phyloP scores from a whole-genome alignment of 768 basidiomycete genomes.

The Daedaleopsis sinensis region DNA sequence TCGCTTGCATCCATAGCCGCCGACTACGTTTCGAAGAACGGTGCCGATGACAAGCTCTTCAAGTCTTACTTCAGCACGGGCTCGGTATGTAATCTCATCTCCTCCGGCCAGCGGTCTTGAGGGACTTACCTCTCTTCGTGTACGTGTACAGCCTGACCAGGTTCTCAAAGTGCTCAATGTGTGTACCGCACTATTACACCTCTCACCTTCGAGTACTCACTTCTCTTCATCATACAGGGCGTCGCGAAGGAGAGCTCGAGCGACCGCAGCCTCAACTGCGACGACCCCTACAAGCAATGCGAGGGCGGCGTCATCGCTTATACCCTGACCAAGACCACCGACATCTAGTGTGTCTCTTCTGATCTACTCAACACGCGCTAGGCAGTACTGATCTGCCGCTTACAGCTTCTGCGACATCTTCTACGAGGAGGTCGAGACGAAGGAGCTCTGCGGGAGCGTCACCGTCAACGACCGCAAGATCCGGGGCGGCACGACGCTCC shows the following conservation, averaged over 20 bases:
- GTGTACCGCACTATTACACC: not conserved
- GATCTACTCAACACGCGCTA: not conserved
- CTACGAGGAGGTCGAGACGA: constrained; percentile 46
- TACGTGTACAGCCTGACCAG: constrained; percentile 28
- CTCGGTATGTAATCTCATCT: constrained; percentile 6
- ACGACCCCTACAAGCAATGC: constrained; percentile 39
- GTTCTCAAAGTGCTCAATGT: constrained; percentile 36
- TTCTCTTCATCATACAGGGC: constrained; percentile 20
- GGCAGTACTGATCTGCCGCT: not conserved
- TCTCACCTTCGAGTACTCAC: not conserved
- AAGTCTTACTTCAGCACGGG: constrained; percentile 40
- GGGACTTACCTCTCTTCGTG: not conserved
- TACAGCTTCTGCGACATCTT: constrained; percentile 45
- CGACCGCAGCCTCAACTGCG: constrained; percentile 46
- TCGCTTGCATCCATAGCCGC: constrained; percentile 36
- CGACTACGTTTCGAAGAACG: constrained; percentile 40
- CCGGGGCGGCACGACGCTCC: constrained; percentile 50
- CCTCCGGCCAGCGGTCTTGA: not conserved
- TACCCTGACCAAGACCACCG: constrained; percentile 45
- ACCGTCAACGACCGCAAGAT: constrained; percentile 48
- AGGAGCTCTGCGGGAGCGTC: constrained; percentile 45
- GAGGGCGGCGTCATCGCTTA: constrained; percentile 46
- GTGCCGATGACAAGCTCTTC: constrained; percentile 42
- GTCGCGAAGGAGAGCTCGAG: constrained; percentile 46
- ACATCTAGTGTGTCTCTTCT: constrained; percentile 39